These are phyloP conservation scores for Delonix regia DNA, from an alignment of 306 rosid species.

Conservation along the genomic window DNA sequence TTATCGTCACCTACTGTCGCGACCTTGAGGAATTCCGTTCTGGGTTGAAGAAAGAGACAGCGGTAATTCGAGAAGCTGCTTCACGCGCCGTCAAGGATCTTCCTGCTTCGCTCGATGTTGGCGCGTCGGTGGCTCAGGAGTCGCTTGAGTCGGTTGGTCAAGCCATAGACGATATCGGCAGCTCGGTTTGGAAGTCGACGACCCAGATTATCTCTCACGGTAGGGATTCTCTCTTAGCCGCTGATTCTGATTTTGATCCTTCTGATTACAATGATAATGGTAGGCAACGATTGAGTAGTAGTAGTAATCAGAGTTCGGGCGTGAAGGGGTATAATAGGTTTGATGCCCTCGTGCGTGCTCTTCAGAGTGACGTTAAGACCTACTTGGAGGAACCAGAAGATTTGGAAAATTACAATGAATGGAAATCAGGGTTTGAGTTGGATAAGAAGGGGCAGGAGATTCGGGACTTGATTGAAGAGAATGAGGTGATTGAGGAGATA, in stretches of 20 bases:
- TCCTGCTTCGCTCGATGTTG: conserved; percentile 76
- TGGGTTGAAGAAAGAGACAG: conserved; percentile 70
- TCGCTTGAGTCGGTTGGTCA: conserved; percentile 95
- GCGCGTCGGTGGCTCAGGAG: conserved; percentile 91
- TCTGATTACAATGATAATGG: conserved; percentile 35
- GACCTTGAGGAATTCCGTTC: conserved; percentile 89
- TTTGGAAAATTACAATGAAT: conserved; percentile 54
- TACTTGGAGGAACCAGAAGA: conserved; percentile 86
- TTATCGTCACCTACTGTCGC: conserved; percentile 69
- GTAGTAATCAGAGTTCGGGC: conserved; percentile 49
- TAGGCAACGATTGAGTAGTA: conserved; percentile 41
- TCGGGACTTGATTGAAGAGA: conserved; percentile 57
- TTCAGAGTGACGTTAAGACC: conserved; percentile 69
- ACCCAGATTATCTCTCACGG: conserved; percentile 81
- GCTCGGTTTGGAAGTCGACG: conserved; percentile 90
- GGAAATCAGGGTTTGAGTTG: conserved; percentile 76
- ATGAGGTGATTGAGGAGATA: conserved; percentile 57
- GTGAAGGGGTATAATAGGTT: conserved; percentile 78
- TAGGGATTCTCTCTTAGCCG: conserved; percentile 59
- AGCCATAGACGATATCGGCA: conserved; percentile 91
- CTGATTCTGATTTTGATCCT: conserved; percentile 58
- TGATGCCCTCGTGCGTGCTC: conserved; percentile 62
- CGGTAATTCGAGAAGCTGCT: conserved; percentile 81
- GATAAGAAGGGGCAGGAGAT: conserved; percentile 66
- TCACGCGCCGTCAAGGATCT: conserved; percentile 91